A percentile compares a stretch with the other conserved stretches of the same genome.
Conservation (phyloP, 1,284 basidiomycete genomes). For the Leucoagaricus sp. region DNA sequence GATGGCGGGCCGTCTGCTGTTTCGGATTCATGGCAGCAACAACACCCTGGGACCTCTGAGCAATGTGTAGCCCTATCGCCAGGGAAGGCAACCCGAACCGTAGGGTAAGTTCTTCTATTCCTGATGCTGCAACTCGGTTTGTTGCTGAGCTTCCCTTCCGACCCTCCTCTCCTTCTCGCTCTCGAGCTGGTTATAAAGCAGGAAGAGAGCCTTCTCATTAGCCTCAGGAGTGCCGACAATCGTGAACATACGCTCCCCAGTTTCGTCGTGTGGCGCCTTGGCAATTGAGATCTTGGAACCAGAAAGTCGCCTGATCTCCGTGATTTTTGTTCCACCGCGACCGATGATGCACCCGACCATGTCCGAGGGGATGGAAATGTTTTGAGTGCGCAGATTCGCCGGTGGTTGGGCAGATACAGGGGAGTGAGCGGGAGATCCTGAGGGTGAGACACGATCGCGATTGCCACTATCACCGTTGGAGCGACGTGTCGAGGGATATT, state of each 20-base stretch:
- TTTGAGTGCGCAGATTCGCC: conserved; percentile 92
- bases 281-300: conserved; percentile 98
- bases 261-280: conserved; percentile 97
- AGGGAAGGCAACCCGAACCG: not conserved
- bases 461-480: conserved; percentile 53
- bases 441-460: conserved; percentile 53
- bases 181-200: conserved; percentile 96
- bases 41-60: not conserved
- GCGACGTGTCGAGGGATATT: conserved; percentile 51
- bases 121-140: conserved; percentile 55
- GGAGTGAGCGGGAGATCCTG: conserved; percentile 56
- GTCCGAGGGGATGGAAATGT: conserved; percentile 97
- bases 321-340: conserved; percentile 96
- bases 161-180: conserved; percentile 93
- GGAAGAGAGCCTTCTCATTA: conserved; percentile 95
- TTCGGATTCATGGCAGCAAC: not conserved
- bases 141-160: conserved; percentile 71
- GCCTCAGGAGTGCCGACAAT: conserved; percentile 96
- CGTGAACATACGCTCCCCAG: conserved; percentile 99
- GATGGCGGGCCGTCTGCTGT: not conserved
- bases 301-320: conserved; percentile 95
- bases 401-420: conserved; percentile 53
- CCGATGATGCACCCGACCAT: conserved; percentile 99
- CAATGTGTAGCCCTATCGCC: not conserved
- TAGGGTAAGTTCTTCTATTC: not conserved